Base-by-base conservation (phyloP, 768 basidiomycete species). In the Tulasnella sp. region DNA sequence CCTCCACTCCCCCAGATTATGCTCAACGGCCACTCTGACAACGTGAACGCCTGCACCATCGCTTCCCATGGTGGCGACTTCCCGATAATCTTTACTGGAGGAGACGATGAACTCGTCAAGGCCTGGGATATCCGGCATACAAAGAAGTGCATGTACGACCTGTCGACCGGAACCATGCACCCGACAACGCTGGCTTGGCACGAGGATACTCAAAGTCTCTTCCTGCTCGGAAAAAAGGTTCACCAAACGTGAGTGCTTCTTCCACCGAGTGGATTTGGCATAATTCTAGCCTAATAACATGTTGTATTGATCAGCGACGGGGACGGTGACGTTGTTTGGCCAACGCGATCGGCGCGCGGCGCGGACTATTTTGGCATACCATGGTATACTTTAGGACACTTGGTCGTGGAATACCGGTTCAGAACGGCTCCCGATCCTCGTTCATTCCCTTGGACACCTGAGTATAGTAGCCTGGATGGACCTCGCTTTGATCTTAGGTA, bases 51-150 rank as follows among this genome's bases (percentile, higher is more conserved):
- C 25, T 73, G 72, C 25, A 49, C 72, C 42, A 73, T 73, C n/a
- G 72, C 45, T 39, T 49, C 72, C 11, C 52, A 36, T 49, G 45
- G 52, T 34, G 52, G 72, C n/a, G 39, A 73, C 39, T 49, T 73
- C 45, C 72, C 72, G n/a, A 31, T 73, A 25, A 37, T 73, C 5
- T 73, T 73, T 14, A 73, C 72, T 6, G 72, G 45, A 25, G 72
- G 72, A 34, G 52, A 58, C 39, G 72, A 73, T 49, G 72, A 73
- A 34, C 25, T 49, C 12, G 22, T 73, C 42, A 73, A 49, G 34
- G 72, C 72, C 22, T 73, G 72, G 72, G 72, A 73, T 42, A 73
- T 73, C 14, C 72, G 72, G 29, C 72, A 49, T 25, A 49, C 72
- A 11, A 73, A 73, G 72, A 8, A 39, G 3, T 73, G 72, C 45